phyloP scores from a whole-genome alignment of 1,139 yeast genomes.

The Kodamaea suecica region DNA sequence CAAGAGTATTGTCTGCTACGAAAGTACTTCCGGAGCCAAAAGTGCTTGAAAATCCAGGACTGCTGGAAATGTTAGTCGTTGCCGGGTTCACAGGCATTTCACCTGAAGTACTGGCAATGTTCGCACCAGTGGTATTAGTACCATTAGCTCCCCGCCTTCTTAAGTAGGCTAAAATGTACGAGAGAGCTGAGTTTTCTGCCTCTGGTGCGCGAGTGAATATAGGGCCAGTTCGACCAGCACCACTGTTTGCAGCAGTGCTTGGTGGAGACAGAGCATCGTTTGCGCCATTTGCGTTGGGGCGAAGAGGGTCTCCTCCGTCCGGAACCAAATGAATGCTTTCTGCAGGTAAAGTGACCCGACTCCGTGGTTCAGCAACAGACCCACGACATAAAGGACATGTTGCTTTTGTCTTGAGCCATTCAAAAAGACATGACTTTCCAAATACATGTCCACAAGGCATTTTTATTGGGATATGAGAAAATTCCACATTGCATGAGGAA shows the following conservation, averaged over 20 bases:
- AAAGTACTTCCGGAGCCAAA: not conserved
- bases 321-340: constrained; percentile 3
- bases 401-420: constrained; percentile 68
- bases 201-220: constrained; percentile 1
- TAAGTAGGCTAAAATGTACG: constrained; percentile 26
- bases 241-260: not conserved
- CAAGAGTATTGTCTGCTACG: not conserved
- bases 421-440: constrained; percentile 69
- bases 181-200: constrained; percentile 18
- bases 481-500: constrained; percentile 29
- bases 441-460: constrained; percentile 82
- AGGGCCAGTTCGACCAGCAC: not conserved
- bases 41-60: constrained; percentile 3
- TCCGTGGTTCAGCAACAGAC: constrained; percentile 37
- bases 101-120: constrained; percentile 2
- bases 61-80: not conserved
- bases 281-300: not conserved
- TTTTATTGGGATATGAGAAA: constrained; percentile 59
- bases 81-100: not conserved
- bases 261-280: not conserved
- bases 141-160: constrained; percentile 12
- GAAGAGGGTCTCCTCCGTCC: not conserved
- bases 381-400: constrained; percentile 82
- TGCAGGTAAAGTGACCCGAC: not conserved
- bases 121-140: constrained; percentile 3